phyloP scores from a whole-genome alignment of 202 grass and related monocot species.

The Musa balbisiana region DNA sequence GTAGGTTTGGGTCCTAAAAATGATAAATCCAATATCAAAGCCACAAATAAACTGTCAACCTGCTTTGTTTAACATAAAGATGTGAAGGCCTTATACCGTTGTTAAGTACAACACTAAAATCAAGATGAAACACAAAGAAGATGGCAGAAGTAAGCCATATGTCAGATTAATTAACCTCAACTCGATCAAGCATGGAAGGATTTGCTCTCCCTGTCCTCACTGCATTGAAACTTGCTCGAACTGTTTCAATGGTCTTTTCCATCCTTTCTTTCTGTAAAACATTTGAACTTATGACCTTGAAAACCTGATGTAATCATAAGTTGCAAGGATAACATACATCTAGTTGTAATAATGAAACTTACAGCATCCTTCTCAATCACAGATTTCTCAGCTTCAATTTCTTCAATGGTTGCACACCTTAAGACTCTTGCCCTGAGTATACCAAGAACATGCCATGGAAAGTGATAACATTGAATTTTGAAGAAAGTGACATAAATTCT shows the following conservation, averaged over 20 bases:
- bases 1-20: background rate
- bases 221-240: slow-evolving; percentile 76
- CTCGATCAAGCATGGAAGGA: slow-evolving; percentile 82
- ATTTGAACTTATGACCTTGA: slow-evolving; percentile 18
- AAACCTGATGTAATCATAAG: slow-evolving; percentile 14
- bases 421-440: slow-evolving; percentile 59
- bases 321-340: slow-evolving; percentile 1
- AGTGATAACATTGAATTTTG: slow-evolving; percentile 20
- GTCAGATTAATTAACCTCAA: slow-evolving; percentile 40
- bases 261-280: slow-evolving; percentile 72
- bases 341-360: slow-evolving; percentile 26
- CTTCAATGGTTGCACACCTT: slow-evolving; percentile 87
- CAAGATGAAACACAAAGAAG: background rate
- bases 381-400: slow-evolving; percentile 86
- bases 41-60: background rate
- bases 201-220: slow-evolving; percentile 95
- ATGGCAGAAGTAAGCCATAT: background rate
- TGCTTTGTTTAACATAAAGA: background rate
- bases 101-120: background rate
- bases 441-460: slow-evolving; percentile 27
- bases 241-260: slow-evolving; percentile 78
- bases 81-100: background rate
- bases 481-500: background rate
- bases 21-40: background rate
- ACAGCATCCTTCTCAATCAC: slow-evolving; percentile 73